Conservation (phyloP, 306 rosid genomes). For the Quillaja saponaria region DNA sequence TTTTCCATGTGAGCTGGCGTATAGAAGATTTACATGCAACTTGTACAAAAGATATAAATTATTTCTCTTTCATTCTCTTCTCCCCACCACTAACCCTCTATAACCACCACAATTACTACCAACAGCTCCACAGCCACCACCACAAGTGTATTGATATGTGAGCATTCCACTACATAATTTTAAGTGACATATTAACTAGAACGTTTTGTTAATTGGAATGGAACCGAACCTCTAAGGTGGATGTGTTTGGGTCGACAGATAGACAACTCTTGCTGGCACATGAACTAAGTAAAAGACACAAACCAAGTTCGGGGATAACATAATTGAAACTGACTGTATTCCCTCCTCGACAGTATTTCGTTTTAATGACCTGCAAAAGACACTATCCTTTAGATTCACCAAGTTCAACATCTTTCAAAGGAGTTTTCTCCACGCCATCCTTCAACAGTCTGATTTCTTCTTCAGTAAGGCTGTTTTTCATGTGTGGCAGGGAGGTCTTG, state of each 20-base stretch:
- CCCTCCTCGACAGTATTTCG: slow-evolving; percentile 13
- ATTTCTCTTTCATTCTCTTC: too few relatives aligned
- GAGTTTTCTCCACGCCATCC: slow-evolving; percentile 47
- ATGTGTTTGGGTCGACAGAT: slow-evolving; percentile 33
- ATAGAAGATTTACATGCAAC: too few relatives aligned
- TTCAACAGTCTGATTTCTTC: slow-evolving; percentile 78
- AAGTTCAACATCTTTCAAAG: slow-evolving; percentile 65
- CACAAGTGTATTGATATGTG: too few relatives aligned
- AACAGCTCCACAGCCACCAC: too few relatives aligned
- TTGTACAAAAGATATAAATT: too few relatives aligned
- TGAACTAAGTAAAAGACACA: slow-evolving; percentile 33
- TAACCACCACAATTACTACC: too few relatives aligned
- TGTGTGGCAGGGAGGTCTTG: slow-evolving; percentile 43
- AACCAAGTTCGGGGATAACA: slow-evolving; percentile 29
- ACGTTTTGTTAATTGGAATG: too few relatives aligned
- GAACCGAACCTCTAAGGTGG: slow-evolving; percentile 30
- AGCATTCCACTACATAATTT: too few relatives aligned
- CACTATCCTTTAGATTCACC: slow-evolving; percentile 56
- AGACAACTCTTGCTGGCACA: slow-evolving; percentile 27
- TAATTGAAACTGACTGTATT: slow-evolving; percentile 25
- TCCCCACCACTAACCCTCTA: too few relatives aligned
- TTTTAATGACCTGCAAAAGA: too few relatives aligned
- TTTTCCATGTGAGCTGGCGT: too few relatives aligned
- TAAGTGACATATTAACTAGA: too few relatives aligned
- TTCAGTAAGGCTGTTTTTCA: slow-evolving; percentile 74